Conservation (phyloP, 169 alveolate genomes). For the Eimeria necatrix region DNA sequence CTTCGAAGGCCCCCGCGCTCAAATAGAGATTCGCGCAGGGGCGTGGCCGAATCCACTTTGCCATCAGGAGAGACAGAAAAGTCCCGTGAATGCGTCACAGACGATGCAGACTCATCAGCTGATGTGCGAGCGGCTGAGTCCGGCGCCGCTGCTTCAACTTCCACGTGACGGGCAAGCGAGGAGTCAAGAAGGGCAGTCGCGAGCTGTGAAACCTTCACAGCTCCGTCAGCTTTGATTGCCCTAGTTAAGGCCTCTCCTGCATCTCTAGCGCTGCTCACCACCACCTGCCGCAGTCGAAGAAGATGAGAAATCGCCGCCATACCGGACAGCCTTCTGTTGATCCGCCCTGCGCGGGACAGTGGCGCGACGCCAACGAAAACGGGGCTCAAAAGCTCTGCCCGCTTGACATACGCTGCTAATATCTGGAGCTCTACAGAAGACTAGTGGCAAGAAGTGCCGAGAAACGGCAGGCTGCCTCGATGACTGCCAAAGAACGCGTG, state of each 20-base stretch:
- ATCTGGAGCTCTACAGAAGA: too few relatives aligned
- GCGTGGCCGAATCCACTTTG: background rate
- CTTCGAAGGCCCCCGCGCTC: background rate
- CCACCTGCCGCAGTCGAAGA: constrained; percentile 21
- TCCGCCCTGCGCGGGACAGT: too few relatives aligned
- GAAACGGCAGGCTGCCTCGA: too few relatives aligned
- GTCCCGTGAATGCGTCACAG: too few relatives aligned
- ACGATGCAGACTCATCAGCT: background rate
- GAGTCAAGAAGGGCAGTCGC: background rate
- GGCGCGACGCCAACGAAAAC: too few relatives aligned
- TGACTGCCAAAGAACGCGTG: too few relatives aligned
- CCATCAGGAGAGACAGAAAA: background rate
- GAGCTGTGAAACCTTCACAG: constrained; percentile 36
- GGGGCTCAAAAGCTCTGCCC: too few relatives aligned
- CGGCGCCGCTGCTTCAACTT: background rate
- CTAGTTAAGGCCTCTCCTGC: constrained; percentile 25
- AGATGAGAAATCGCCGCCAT: constrained; percentile 33
- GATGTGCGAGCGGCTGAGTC: background rate
- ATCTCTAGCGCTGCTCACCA: constrained; percentile 6
- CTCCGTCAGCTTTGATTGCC: constrained; percentile 25
- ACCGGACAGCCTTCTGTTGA: background rate
- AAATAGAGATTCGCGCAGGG: background rate
- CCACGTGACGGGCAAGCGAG: background rate
- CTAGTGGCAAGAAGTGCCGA: too few relatives aligned
- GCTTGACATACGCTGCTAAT: too few relatives aligned